Evolutionary conservation across 768 basidiomycete genomes (phyloP), one percentile per base, ranked within the genome.

Genomic region (Suillus luteus): DNA sequence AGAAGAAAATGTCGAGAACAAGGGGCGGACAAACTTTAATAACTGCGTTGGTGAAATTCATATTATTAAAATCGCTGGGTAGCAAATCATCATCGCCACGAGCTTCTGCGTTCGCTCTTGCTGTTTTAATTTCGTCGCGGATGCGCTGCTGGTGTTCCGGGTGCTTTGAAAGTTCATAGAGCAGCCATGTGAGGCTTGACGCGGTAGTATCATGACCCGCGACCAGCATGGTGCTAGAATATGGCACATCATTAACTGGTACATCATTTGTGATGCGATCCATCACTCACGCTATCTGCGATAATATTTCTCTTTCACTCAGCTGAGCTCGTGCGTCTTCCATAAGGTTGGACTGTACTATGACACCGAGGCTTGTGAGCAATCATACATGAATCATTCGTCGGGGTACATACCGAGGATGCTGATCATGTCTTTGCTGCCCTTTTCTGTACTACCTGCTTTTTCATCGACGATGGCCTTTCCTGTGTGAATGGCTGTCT

Each of bases 341-440:
- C 11, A 70, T 66, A 2, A 58, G 49, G 62, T 78, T 78, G 0
- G 77, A 75, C 44, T 70, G 72, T 22, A 77, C 73, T 72, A 35
- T 15, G n/a, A 12, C 17, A 64, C 55, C 31, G 46, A 43, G n/a
- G 19, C 15, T 40, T 7, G 38, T 6, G n/a, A 52, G 33, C 11
- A 19, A 58, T 46, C 37, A 60, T 54, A 19, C 12, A 22, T 33
- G 6, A 14, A n/a, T 37, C 7, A 48, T 37, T 61, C 43, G 3
- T 22, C 12, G 10, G 33, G 3, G n/a, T 35, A 62, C 69, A 22
- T 51, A 72, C 75, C 69, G 0, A 78, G 68, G 33, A 78, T 67
- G 43, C 75, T 78, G 69, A 78, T 73, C 24, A 77, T 72, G 60
- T 76, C 77, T 62, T 70, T 74, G 5, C 64, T 62, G 24, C 70